phyloP scores from a whole-genome alignment of 495 filamentous ascomycete species.

The Xylaria cubensis region DNA sequence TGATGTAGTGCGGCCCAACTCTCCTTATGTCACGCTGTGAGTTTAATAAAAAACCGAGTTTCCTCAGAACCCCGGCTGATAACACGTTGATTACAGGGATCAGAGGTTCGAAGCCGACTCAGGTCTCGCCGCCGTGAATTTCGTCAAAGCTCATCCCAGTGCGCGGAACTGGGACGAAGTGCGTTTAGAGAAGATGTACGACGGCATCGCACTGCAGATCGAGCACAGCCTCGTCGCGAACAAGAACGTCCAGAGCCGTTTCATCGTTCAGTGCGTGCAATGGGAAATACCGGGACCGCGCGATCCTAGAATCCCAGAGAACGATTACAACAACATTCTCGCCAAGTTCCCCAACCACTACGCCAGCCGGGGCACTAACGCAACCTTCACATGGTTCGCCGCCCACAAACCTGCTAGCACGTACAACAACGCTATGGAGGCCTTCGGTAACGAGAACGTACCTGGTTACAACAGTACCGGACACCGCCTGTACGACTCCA shows the following conservation, averaged over 20 bases:
- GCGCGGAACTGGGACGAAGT: background rate
- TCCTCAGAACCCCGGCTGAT: background rate
- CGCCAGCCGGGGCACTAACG: background rate
- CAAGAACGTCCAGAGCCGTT: background rate
- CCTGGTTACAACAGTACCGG: background rate
- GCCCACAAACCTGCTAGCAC: background rate
- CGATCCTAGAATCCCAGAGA: background rate
- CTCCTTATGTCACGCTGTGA: constrained; percentile 2
- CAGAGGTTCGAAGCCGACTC: background rate
- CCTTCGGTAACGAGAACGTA: background rate
- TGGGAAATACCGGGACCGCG: background rate
- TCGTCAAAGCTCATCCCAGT: background rate
- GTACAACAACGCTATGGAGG: background rate
- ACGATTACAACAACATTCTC: background rate
- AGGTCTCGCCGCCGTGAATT: background rate
- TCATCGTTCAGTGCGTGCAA: background rate
- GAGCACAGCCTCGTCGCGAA: background rate
- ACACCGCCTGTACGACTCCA: background rate
- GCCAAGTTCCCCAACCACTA: background rate
- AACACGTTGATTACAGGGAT: background rate
- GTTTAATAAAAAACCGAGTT: background rate
- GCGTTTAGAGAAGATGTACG: background rate
- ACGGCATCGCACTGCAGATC: background rate
- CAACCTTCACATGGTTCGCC: constrained; percentile 1
- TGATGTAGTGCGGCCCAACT: background rate